Evolutionary conservation across 768 basidiomycete species (phyloP).

Genomic region (Termitomyces sp.): DNA sequence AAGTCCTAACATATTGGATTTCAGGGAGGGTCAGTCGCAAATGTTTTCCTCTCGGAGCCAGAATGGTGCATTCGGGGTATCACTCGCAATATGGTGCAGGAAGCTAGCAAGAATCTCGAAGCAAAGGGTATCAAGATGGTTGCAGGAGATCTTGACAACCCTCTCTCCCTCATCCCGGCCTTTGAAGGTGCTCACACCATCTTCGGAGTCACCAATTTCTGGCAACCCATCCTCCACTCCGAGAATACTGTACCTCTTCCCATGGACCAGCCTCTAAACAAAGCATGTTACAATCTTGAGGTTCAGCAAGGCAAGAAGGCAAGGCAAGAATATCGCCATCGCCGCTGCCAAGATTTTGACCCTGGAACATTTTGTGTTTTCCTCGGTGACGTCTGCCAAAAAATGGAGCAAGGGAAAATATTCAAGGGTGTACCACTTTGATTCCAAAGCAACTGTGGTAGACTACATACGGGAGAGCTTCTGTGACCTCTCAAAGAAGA

Average conservation of each 20-base stretch:
- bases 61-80: conserved; percentile 9
- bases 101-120: conserved; percentile 1
- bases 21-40: conserved; percentile 5
- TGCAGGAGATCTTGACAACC: conserved; percentile 3
- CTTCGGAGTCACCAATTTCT: conserved; percentile 9
- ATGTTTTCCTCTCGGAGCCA: conserved; percentile 8
- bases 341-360: conserved; percentile 3
- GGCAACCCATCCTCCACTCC: conserved; percentile 2
- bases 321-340: conserved; percentile 2
- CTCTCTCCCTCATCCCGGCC: neutral
- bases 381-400: neutral
- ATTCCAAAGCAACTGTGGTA: conserved; percentile 3
- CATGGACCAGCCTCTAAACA: neutral
- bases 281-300: conserved; percentile 6
- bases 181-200: conserved; percentile 7
- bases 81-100: neutral
- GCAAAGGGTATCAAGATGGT: conserved; percentile 5
- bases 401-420: conserved; percentile 7
- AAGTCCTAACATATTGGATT: neutral
- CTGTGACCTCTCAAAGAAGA: conserved; percentile 2
- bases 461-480: neutral
- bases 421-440: conserved; percentile 1
- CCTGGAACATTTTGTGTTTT: conserved; percentile 1
- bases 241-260: neutral
- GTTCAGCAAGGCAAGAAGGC: conserved; percentile 3